These are phyloP conservation scores for Brettanomyces anomalus DNA, from an alignment of 805 yeast species.

Conservation along the genomic window DNA sequence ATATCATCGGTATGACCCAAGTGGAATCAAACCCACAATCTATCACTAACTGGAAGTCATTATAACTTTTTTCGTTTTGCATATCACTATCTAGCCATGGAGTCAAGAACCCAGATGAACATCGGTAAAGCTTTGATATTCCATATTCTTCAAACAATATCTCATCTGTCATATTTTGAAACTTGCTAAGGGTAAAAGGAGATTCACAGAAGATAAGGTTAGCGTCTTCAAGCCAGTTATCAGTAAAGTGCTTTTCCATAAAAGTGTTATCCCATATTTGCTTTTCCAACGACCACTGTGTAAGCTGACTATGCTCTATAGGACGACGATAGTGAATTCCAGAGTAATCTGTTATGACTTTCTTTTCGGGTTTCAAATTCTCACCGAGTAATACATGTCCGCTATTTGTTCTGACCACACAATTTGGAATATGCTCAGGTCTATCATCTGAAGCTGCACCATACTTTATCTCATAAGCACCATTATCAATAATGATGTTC, in stretches of 20 bases:
- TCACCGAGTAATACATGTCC: slow-evolving; percentile 68
- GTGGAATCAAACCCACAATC: slow-evolving; percentile 88
- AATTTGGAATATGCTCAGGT: slow-evolving; percentile 55
- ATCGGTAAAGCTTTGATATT: slow-evolving; percentile 59
- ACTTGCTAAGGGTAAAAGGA: slow-evolving; percentile 71
- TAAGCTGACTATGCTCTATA: slow-evolving; percentile 77
- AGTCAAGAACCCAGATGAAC: slow-evolving; percentile 49
- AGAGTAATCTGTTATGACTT: slow-evolving; percentile 52
- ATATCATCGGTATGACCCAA: slow-evolving; percentile 76
- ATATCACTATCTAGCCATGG: slow-evolving; percentile 46
- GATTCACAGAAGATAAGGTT: slow-evolving; percentile 70
- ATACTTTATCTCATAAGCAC: slow-evolving; percentile 71
- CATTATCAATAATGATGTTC: slow-evolving; percentile 74
- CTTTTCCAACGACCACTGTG: slow-evolving; percentile 86
- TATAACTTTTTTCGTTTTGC: slow-evolving; percentile 8
- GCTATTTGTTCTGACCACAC: slow-evolving; percentile 68
- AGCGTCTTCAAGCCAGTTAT: slow-evolving; percentile 36
- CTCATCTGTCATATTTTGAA: slow-evolving; percentile 82
- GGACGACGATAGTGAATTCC: slow-evolving; percentile 74
- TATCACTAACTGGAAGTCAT: slow-evolving; percentile 67
- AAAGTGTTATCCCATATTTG: slow-evolving; percentile 84
- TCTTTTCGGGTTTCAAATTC: slow-evolving; percentile 28
- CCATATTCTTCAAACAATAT: slow-evolving; percentile 92
- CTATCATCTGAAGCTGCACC: slow-evolving; percentile 37
- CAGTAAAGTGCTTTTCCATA: slow-evolving; percentile 22